phyloP scores from a whole-genome alignment of 2,329 filamentous ascomycete species.

The Fusarium napiforme region DNA sequence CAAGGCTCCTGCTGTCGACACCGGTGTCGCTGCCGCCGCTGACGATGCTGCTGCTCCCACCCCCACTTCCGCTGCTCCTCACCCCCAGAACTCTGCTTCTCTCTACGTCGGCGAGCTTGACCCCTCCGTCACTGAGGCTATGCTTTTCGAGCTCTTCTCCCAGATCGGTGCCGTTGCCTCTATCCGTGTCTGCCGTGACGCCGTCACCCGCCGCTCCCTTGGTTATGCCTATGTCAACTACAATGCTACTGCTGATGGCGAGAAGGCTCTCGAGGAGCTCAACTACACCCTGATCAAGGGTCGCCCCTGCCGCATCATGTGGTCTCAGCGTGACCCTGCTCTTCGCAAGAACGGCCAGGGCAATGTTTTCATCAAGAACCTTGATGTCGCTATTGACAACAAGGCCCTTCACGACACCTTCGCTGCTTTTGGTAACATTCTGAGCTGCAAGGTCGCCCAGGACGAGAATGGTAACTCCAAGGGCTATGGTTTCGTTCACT shows the following conservation, averaged over 20 bases:
- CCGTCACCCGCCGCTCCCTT: constrained; percentile 96
- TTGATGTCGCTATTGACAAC: constrained; percentile 98
- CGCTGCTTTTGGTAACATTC: constrained; percentile 97
- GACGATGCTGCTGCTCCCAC: constrained; percentile 74
- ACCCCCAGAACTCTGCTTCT: constrained; percentile 93
- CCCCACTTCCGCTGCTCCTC: constrained; percentile 77
- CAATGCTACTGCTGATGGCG: constrained; percentile 95
- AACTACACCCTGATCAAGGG: constrained; percentile 99
- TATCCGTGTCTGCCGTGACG: constrained; percentile 99
- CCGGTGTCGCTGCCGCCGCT: constrained; percentile 68
- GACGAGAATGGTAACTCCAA: constrained; percentile 97
- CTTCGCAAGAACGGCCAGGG: constrained; percentile 99
- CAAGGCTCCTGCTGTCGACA: constrained; percentile 77
- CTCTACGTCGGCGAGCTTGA: constrained; percentile 99
- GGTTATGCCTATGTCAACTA: constrained; percentile 99
- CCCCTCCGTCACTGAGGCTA: constrained; percentile 96
- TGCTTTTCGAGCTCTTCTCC: constrained; percentile 99
- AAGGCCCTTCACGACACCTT: constrained; percentile 99
- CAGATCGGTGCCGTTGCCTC: constrained; percentile 99
- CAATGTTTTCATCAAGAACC: constrained; percentile 99
- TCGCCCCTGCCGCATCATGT: constrained; percentile 99
- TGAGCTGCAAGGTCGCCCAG: constrained; percentile 99
- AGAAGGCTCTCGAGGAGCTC: constrained; percentile 98
- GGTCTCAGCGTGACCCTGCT: constrained; percentile 99
- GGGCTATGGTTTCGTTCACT: constrained; percentile 99